Evolutionary conservation across 441 rosid genomes (phyloP).

Genomic region (Populus hybrid): DNA sequence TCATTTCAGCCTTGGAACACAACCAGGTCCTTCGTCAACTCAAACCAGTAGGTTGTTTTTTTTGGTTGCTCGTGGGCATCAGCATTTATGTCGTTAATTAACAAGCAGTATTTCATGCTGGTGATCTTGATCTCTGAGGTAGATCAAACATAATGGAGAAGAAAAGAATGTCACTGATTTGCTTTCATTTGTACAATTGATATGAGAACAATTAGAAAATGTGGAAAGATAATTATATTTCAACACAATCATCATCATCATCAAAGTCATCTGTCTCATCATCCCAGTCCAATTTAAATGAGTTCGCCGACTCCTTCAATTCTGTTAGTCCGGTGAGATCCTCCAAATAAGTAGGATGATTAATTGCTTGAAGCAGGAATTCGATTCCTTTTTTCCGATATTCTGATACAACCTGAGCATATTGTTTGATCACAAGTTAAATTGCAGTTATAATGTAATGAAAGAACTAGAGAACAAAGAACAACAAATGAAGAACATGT

Average conservation of each 20-base stretch:
- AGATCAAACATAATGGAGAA: neutral
- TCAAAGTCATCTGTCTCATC: conserved; percentile 38
- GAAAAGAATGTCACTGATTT: neutral
- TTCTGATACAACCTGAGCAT: conserved; percentile 69
- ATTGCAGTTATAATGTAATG: neutral
- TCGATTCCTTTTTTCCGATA: conserved; percentile 63
- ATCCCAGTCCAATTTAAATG: conserved; percentile 76
- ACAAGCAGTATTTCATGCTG: neutral
- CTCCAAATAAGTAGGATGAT: conserved; percentile 93
- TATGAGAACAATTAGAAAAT: neutral
- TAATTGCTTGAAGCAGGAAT: conserved; percentile 76
- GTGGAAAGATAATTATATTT: conserved; percentile 25
- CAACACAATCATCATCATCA: conserved; percentile 30
- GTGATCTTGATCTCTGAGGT: too few species aligned
- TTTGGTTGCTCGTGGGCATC: neutral
- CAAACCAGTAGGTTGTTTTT: neutral
- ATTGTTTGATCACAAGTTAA: neutral
- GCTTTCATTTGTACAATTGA: conserved; percentile 19
- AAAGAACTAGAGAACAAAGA: neutral
- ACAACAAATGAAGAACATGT: too few species aligned
- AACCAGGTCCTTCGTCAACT: neutral
- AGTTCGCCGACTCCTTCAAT: conserved; percentile 65
- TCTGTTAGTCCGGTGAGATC: conserved; percentile 92
- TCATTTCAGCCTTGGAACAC: neutral
- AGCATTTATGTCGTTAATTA: neutral